Evolutionary conservation across 257 asterid genomes (phyloP), one percentile per base, ranked within the genome.

Genomic region (Echites panduratus): DNA sequence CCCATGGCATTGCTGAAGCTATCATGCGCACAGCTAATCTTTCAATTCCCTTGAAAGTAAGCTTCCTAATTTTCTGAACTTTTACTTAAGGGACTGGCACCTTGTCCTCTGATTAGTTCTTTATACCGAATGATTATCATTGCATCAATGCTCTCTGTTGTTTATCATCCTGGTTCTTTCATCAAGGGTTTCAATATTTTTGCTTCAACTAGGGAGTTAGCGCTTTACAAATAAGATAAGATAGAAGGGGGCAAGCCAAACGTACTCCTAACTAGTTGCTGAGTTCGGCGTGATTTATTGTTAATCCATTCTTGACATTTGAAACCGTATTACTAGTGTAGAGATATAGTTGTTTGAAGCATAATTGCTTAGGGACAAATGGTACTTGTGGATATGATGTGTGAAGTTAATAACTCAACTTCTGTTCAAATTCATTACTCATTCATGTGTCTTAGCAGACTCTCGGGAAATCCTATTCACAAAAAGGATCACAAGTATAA

Each of bases 1-100:
- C 98, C 73, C 99, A 92, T 84, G 98, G 97, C 61, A 95, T 95
- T 78, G 98, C 98, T 70, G 97, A 81, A 82, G 88, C 99, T 75
- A 95, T 95, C 77, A 44, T 95, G 88, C 91, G 96, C 65, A 95
- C 98, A 27, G 80, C 98, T 62, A 88, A 92, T 78, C 85, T 92
- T 76, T 89, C 98, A 26, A 84, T 89, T 77, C 98, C 98, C 41
- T 83, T 95, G 38, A 95, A 87, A 81, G 98, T 95, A 87, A 85
- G 93, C 82, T 61, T 47, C 61, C 58, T 52, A 63, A 69, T n/a
- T 0, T 71, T 73, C 70, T 4, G 44, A 52, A 7, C 38, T 48
- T 22, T 45, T 72, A 13, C 43, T 38, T 48, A 1, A 2, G 44
- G 45, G 57, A 65, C 54, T 22, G 24, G 26, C 6, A 70, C 48